Conservation (phyloP, 2,329 filamentous ascomycete genomes). For the Daldinia sp. region DNA sequence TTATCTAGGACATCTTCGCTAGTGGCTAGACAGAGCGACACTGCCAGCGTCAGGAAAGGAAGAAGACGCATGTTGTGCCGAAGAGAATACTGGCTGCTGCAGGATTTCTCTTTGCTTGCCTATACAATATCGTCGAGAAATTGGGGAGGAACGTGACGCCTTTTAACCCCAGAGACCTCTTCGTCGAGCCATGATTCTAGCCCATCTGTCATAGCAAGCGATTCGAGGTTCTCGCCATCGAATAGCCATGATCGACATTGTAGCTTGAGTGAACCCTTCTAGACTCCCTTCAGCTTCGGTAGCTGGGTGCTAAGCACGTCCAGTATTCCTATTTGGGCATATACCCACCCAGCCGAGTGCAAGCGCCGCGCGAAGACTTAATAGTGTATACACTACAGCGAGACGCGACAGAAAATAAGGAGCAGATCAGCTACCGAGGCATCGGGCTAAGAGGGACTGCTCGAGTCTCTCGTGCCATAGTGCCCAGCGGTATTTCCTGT, state of each 20-base stretch:
- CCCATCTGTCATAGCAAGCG: background rate
- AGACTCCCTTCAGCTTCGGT: slow-evolving; percentile 13
- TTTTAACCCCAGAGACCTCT: background rate
- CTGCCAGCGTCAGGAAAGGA: slow-evolving; percentile 7
- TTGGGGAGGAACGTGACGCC: background rate
- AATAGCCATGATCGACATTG: background rate
- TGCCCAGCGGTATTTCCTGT: background rate
- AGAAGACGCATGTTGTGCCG: slow-evolving; percentile 3
- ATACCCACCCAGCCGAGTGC: slow-evolving; percentile 6
- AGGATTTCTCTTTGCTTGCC: slow-evolving; percentile 5
- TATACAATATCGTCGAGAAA: background rate
- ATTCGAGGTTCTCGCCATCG: background rate
- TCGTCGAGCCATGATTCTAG: background rate
- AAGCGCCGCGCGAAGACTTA: slow-evolving; percentile 14
- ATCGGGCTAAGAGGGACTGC: background rate
- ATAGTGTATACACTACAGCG: background rate
- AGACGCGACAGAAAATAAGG: background rate
- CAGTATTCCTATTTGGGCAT: slow-evolving; percentile 6
- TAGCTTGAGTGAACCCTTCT: slow-evolving; percentile 5
- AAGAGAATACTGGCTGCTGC: background rate
- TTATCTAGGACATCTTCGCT: slow-evolving; percentile 3
- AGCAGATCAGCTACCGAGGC: background rate
- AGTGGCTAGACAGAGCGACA: slow-evolving; percentile 4
- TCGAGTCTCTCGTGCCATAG: background rate
- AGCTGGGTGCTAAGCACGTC: background rate